Base-by-base conservation (phyloP, 2,329 filamentous ascomycete species). In the Teratosphaeria pseudoeucalypti region DNA sequence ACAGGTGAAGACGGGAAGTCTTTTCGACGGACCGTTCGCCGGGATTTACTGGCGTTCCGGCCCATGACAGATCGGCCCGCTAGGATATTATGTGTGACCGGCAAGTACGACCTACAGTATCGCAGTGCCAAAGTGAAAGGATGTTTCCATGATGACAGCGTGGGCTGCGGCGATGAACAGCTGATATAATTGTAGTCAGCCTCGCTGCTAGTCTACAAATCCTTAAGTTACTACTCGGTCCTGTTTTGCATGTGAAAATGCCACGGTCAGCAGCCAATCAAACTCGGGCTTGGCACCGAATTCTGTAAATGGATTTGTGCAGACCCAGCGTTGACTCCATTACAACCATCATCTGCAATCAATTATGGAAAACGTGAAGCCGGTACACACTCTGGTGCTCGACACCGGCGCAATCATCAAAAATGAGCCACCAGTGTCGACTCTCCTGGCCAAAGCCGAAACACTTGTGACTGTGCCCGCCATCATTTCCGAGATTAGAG, bases 351-450 rank as follows among this genome's bases (percentile, higher is more conserved):
- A 43, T 5, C 37, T 43, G 5, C 37, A 14, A 1, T 16, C 2
- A 1, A 23, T 23, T 2, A 74, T 73, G 68, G 67, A 65, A 39
- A 61, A 66, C 12, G 64, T 73, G 62, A 96, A 92, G 72, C 82
- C 86, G 0, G 85, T 95, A 56, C 86, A 95, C 76, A 88, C 87
- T 58, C 84, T 97, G 57, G 82, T 97, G 32, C 82, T 99, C 65
- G 94, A 99, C 72, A 88, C 94, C 2, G 92, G 92, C 29, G 91
- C 92, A 7, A 85, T 99, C 62, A 92, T 99, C 73, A 92, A 92
- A 72, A 96, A 96, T 76, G 87, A 94, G 64, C 90, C 92, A 12
- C 80, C 89, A 11, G 84, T 94, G 27, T 95, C 90, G 54, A 90
- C 88, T 0, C 84, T 99, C 11, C 79, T 96, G 57, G 81, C 83